phyloP scores from a whole-genome alignment of 2,329 filamentous ascomycete genomes.

The Xylariaceae sp. region DNA sequence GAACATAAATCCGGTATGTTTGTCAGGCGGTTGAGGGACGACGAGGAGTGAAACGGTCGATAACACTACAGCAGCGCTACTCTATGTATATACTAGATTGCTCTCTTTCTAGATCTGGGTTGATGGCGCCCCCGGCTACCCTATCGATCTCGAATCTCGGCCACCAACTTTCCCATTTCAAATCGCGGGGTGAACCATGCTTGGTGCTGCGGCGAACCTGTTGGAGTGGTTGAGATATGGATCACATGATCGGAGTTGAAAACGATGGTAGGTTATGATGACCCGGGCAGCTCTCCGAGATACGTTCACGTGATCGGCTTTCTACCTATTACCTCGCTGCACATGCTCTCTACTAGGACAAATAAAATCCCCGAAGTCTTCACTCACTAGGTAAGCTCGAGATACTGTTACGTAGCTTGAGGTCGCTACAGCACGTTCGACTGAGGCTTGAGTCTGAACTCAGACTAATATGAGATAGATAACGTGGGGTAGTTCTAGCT shows the following conservation, averaged over 20 bases:
- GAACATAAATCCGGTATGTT: neutral
- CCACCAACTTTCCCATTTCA: too few species aligned
- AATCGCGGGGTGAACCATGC: neutral
- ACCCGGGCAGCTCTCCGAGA: slow-evolving; percentile 7
- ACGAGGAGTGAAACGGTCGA: neutral
- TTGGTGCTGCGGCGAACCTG: neutral
- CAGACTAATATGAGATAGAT: too few species aligned
- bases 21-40: neutral
- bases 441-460: too few species aligned
- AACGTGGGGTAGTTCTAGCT: too few species aligned
- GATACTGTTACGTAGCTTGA: neutral
- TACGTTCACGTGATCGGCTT: slow-evolving; percentile 22
- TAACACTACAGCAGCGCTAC: neutral
- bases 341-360: neutral
- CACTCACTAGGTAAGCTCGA: neutral
- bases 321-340: neutral
- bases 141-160: too few species aligned
- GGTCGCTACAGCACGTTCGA: too few species aligned
- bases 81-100: slow-evolving; percentile 9
- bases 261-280: neutral
- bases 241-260: slow-evolving; percentile 19
- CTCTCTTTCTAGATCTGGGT: too few species aligned
- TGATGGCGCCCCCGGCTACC: too few species aligned
- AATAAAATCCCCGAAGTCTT: neutral
- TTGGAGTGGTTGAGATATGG: slow-evolving; percentile 4